Conservation (phyloP, 495 filamentous ascomycete genomes). For the Trypethelium eluteriae region DNA sequence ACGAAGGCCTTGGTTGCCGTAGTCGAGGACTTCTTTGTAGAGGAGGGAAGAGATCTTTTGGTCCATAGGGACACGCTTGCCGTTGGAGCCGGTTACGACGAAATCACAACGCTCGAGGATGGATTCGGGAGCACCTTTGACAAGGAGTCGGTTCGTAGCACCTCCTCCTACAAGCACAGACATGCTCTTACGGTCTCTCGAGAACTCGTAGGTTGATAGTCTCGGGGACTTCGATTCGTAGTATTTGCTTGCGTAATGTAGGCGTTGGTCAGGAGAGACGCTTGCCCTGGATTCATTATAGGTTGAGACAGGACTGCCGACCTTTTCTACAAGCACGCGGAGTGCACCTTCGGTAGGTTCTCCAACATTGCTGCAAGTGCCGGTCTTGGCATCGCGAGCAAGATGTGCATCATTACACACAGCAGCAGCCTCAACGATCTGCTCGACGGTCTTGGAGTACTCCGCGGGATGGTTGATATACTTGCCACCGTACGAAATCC, state of each 20-base stretch:
- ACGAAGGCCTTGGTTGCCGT: slow-evolving; percentile 84
- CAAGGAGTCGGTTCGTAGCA: slow-evolving; percentile 68
- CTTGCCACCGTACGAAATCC: slow-evolving; percentile 60
- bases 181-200: slow-evolving; percentile 98
- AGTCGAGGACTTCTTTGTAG: slow-evolving; percentile 71
- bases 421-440: slow-evolving; percentile 80
- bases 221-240: slow-evolving; percentile 69
- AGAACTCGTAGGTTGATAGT: slow-evolving; percentile 92
- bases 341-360: slow-evolving; percentile 95
- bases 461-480: slow-evolving; percentile 58
- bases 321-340: slow-evolving; percentile 86
- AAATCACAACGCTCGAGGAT: slow-evolving; percentile 86
- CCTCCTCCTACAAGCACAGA: slow-evolving; percentile 76
- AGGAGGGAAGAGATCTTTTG: slow-evolving; percentile 60
- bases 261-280: slow-evolving; percentile 47
- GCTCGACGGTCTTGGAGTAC: slow-evolving; percentile 67
- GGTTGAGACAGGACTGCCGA: slow-evolving; percentile 60
- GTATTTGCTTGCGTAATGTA: slow-evolving; percentile 74
- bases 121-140: slow-evolving; percentile 94
- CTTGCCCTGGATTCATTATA: slow-evolving; percentile 48
- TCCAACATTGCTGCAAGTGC: slow-evolving; percentile 74
- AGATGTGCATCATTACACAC: slow-evolving; percentile 84
- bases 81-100: slow-evolving; percentile 64
- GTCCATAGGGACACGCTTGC: slow-evolving; percentile 62
- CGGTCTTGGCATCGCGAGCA: slow-evolving; percentile 68